Conservation (phyloP, 129 eudicot genomes). For the Flaveria brownii region DNA sequence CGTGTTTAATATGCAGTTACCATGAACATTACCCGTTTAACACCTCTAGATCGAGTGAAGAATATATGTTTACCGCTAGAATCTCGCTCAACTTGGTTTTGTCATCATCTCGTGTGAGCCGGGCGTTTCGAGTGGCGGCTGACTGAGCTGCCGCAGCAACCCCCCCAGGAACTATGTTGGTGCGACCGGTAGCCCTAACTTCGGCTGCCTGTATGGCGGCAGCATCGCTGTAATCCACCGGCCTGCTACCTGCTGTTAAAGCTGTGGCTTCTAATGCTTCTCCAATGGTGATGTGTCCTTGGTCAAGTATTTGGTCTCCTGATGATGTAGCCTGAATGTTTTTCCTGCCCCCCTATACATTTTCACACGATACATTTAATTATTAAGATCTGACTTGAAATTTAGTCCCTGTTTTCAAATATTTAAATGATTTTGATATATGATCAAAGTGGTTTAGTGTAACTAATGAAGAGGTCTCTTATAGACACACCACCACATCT, state of each 20-base stretch:
- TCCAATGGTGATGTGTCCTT: slow-evolving; percentile 69
- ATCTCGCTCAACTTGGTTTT: slow-evolving; percentile 79
- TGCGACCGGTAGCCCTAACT: slow-evolving; percentile 95
- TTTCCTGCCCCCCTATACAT: slow-evolving; percentile 33
- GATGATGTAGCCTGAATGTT: slow-evolving; percentile 31
- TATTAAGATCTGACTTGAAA: too few relatives aligned
- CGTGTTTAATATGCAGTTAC: background rate
- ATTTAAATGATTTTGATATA: too few relatives aligned
- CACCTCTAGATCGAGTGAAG: background rate
- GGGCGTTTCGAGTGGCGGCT: slow-evolving; percentile 88
- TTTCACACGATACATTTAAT: background rate
- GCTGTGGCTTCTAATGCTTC: slow-evolving; percentile 97
- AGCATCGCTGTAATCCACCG: slow-evolving; percentile 92
- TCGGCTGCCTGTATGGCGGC: slow-evolving; percentile 99
- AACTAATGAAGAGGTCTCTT: too few relatives aligned
- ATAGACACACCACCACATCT: too few relatives aligned
- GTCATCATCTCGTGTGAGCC: slow-evolving; percentile 62
- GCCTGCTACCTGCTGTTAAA: slow-evolving; percentile 73
- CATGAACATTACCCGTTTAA: background rate
- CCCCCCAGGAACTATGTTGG: slow-evolving; percentile 93
- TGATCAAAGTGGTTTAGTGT: too few relatives aligned
- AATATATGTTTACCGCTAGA: slow-evolving; percentile 52
- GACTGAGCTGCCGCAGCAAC: slow-evolving; percentile 99
- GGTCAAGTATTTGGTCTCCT: slow-evolving; percentile 34
- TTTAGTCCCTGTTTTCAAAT: too few relatives aligned